Conservation (phyloP, 2,329 filamentous ascomycete species). For the Pseudogymnoascus sp. region DNA sequence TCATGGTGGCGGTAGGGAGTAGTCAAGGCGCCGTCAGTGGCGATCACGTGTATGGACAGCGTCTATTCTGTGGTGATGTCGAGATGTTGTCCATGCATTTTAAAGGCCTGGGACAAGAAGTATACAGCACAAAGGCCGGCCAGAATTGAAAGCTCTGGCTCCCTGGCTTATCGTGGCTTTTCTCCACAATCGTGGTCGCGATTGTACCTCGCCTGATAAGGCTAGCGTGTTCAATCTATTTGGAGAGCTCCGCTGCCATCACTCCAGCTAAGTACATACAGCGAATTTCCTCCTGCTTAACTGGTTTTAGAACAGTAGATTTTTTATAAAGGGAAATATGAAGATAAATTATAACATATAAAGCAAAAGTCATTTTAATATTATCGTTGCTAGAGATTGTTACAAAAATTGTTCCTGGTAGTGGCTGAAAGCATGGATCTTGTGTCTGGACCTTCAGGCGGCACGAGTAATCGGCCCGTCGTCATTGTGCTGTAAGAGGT, state of each 20-base stretch:
- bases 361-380: too few relatives aligned
- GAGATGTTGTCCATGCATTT: not conserved
- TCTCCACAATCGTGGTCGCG: conserved; percentile 9
- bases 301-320: too few relatives aligned
- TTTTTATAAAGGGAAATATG: too few relatives aligned
- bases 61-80: not conserved
- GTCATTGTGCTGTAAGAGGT: conserved; percentile 3
- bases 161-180: conserved; percentile 3
- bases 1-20: conserved; percentile 15
- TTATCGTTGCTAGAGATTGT: too few relatives aligned
- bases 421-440: too few relatives aligned
- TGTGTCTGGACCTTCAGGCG: not conserved
- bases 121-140: not conserved
- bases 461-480: not conserved
- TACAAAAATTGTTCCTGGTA: too few relatives aligned
- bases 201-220: conserved; percentile 8
- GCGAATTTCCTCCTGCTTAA: too few relatives aligned
- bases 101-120: not conserved
- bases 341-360: too few relatives aligned
- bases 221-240: not conserved
- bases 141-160: conserved; percentile 1
- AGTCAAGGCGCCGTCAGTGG: not conserved
- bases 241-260: not conserved
- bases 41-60: not conserved
- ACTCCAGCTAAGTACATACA: too few relatives aligned